Conservation (phyloP, 805 yeast genomes). For the Cyberlindnera americana region DNA sequence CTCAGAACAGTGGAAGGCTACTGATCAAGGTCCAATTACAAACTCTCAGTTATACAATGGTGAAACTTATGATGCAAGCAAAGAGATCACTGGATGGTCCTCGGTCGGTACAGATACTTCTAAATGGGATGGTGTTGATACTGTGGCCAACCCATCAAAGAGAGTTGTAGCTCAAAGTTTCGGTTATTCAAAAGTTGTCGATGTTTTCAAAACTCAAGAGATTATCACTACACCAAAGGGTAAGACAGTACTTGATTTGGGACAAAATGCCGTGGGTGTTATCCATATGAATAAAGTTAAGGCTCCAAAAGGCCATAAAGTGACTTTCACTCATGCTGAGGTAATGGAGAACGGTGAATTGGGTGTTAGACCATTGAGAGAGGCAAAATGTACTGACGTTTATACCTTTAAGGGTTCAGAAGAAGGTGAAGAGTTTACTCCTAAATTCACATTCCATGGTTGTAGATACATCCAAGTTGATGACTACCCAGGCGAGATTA, state of each 20-base stretch:
- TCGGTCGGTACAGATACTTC: slow-evolving; percentile 1
- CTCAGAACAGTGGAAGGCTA: slow-evolving; percentile 12
- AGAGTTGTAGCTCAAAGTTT: slow-evolving; percentile 16
- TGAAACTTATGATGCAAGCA: slow-evolving; percentile 15
- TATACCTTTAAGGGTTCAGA: slow-evolving; percentile 17
- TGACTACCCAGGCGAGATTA: slow-evolving; percentile 15
- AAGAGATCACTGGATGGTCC: slow-evolving; percentile 16
- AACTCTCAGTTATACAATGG: slow-evolving; percentile 19
- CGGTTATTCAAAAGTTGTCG: slow-evolving; percentile 13
- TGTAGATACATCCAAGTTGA: slow-evolving; percentile 17
- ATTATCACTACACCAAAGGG: slow-evolving; percentile 14
- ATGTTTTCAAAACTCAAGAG: slow-evolving; percentile 8
- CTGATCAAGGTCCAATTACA: slow-evolving; percentile 13
- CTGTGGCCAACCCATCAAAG: slow-evolving; percentile 8
- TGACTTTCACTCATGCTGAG: slow-evolving; percentile 16
- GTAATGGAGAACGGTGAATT: slow-evolving; percentile 17
- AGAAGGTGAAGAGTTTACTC: slow-evolving; percentile 15
- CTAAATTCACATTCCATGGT: slow-evolving; percentile 20
- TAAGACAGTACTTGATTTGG: slow-evolving; percentile 13
- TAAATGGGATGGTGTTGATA: slow-evolving; percentile 10
- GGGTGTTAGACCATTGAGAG: slow-evolving; percentile 16
- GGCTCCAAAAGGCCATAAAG: slow-evolving; percentile 11
- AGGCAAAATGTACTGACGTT: slow-evolving; percentile 10
- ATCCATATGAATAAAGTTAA: slow-evolving; percentile 13
- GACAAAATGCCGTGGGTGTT: slow-evolving; percentile 21